Base-by-base conservation (phyloP, 768 basidiomycete species). In the Lanmaoa pseudosensibilis region DNA sequence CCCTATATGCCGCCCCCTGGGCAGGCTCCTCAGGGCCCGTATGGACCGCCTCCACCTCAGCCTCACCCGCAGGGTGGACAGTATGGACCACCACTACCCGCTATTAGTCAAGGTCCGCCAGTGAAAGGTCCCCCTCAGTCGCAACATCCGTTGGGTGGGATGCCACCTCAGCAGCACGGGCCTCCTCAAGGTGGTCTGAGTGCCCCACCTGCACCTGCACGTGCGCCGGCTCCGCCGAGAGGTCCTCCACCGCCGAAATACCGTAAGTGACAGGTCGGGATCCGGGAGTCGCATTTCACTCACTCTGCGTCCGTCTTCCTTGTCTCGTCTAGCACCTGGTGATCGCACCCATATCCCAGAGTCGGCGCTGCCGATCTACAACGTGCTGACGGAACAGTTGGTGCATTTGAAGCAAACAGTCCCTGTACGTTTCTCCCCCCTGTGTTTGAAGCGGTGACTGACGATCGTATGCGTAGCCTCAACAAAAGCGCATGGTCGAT, bases 301-400 rank as follows among this genome's bases (percentile, higher is more conserved):
- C 13, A 2, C 21, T 58, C 12, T 50, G 15, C 27, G 16, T 32
- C 10, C n/a, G n/a, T n/a, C 27, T 38, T 40, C 2, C 18, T 19
- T 32, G 45, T 44, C 16, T 44, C 11, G 30, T 50, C 52, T 68
- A 96, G 94, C 95, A 41, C 80, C 86, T 50, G 95, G 96, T 53
- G 96, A 98, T 69, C 81, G 94, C 27, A 84, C 83, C n/a, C 96
- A 98, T 70, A 97, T 98, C 50, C 88, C 94, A 1, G 84, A 87
- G 10, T 74, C 79, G 45, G 78, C 82, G 21, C 71, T 77, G 54
- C 85, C 88, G 1, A 84, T 90, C 48, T 94, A 79, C 59, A 78
- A 83, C 49, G 77, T 88, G 18, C 76, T 97, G 38, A 78, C 78
- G 21, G 78, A 78, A 45, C 85, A 89, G 54, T 66, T 95, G 62